phyloP scores from a whole-genome alignment of 352 stramenopile genomes.

The Pythium diclinum region DNA sequence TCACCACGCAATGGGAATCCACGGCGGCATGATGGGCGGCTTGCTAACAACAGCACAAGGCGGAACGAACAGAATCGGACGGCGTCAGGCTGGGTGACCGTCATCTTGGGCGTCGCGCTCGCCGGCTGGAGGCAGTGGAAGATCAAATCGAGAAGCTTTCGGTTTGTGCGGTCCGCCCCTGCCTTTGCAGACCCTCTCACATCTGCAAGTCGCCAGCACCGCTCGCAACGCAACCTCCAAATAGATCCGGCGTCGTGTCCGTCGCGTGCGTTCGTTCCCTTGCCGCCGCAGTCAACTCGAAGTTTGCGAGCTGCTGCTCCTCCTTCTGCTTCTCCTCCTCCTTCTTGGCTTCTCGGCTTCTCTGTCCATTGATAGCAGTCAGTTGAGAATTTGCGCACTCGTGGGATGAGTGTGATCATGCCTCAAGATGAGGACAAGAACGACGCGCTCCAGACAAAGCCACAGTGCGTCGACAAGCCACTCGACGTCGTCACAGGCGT shows the following conservation, averaged over 20 bases:
- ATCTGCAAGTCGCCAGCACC: background rate
- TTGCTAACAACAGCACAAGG: background rate
- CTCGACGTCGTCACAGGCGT: background rate
- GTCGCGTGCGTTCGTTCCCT: slow-evolving; percentile 16
- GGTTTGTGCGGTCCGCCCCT: background rate
- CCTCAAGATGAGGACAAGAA: slow-evolving; percentile 23
- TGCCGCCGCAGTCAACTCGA: slow-evolving; percentile 16
- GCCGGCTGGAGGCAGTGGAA: slow-evolving; percentile 5
- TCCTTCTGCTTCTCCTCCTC: slow-evolving; percentile 4
- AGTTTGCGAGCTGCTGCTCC: background rate
- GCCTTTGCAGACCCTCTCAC: slow-evolving; percentile 14
- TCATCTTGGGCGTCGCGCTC: background rate
- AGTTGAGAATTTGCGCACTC: slow-evolving; percentile 20
- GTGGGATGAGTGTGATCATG: slow-evolving; percentile 26
- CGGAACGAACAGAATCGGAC: background rate
- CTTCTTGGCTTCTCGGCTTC: background rate
- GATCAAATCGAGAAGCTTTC: background rate
- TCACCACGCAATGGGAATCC: background rate
- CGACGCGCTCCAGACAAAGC: slow-evolving; percentile 16
- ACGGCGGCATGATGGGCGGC: slow-evolving; percentile 4
- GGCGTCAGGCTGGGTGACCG: background rate
- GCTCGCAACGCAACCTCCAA: background rate
- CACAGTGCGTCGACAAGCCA: slow-evolving; percentile 13
- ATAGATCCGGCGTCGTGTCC: slow-evolving; percentile 26
- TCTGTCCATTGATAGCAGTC: background rate